Evolutionary conservation across 2,329 filamentous ascomycete genomes (phyloP).

Genomic region (Pochonia chlamydosporia): DNA sequence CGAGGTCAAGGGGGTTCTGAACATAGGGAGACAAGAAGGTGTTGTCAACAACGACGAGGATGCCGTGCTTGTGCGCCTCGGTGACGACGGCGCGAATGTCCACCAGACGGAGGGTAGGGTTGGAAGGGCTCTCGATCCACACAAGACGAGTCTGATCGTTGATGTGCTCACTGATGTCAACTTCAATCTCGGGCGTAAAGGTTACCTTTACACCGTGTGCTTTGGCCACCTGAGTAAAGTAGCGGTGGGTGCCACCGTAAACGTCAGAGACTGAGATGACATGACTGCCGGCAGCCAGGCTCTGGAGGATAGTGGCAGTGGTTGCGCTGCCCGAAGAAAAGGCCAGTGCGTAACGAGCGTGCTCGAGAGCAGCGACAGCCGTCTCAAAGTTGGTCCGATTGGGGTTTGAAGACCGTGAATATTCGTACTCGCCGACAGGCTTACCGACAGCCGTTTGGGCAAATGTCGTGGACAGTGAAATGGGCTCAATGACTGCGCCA

Average conservation of each 20-base stretch:
- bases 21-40: slow-evolving; percentile 96
- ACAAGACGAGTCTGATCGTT: slow-evolving; percentile 84
- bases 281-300: slow-evolving; percentile 83
- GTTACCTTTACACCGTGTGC: slow-evolving; percentile 93
- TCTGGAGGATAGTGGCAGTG: slow-evolving; percentile 89
- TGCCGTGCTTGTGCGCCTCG: slow-evolving; percentile 79
- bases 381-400: slow-evolving; percentile 93
- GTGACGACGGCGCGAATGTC: slow-evolving; percentile 84
- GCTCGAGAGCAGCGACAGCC: slow-evolving; percentile 85
- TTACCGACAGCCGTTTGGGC: slow-evolving; percentile 84
- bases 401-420: slow-evolving; percentile 88
- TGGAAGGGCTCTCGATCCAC: slow-evolving; percentile 93
- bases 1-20: slow-evolving; percentile 91
- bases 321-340: slow-evolving; percentile 93
- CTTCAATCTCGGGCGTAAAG: slow-evolving; percentile 87
- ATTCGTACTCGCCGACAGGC: slow-evolving; percentile 86
- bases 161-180: slow-evolving; percentile 80
- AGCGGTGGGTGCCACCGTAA: slow-evolving; percentile 95
- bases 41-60: slow-evolving; percentile 98
- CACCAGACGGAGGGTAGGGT: slow-evolving; percentile 87
- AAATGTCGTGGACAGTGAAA: slow-evolving; percentile 94
- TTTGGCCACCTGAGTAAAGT: slow-evolving; percentile 96
- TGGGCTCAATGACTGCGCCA: slow-evolving; percentile 92
- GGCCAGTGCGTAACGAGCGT: slow-evolving; percentile 86
- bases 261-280: slow-evolving; percentile 96